phyloP scores from a whole-genome alignment of 1,139 yeast genomes.

The Tardiomyces blankii region DNA sequence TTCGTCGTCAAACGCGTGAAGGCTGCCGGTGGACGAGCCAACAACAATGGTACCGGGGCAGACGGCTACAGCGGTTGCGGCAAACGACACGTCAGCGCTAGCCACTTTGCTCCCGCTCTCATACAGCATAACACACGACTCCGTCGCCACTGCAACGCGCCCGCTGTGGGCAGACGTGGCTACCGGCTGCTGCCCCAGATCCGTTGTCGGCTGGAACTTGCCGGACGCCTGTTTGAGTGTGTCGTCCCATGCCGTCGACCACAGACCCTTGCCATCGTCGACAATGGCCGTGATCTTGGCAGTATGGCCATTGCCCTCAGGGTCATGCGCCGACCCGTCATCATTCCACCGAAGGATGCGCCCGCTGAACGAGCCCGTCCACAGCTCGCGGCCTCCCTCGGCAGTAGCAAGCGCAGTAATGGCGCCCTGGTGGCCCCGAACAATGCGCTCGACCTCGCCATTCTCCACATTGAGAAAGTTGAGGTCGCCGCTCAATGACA shows the following conservation, averaged over 20 bases:
- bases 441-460: slow-evolving; percentile 28
- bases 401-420: slow-evolving; percentile 47
- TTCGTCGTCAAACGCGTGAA: slow-evolving; percentile 6
- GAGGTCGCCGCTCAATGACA: slow-evolving; percentile 64
- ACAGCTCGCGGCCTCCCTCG: slow-evolving; percentile 21
- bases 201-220: slow-evolving; percentile 8
- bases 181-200: slow-evolving; percentile 55
- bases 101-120: slow-evolving; percentile 14
- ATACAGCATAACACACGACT: slow-evolving; percentile 32
- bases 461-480: slow-evolving; percentile 40
- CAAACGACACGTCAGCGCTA: background rate
- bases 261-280: slow-evolving; percentile 23
- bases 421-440: slow-evolving; percentile 75
- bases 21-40: slow-evolving; percentile 24
- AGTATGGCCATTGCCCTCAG: slow-evolving; percentile 31
- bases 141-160: slow-evolving; percentile 36
- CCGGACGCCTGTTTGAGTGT: slow-evolving; percentile 26
- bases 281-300: slow-evolving; percentile 44
- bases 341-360: slow-evolving; percentile 48
- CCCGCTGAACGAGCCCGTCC: slow-evolving; percentile 84
- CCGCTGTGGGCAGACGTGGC: slow-evolving; percentile 29
- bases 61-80: slow-evolving; percentile 5
- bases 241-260: slow-evolving; percentile 85
- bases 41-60: slow-evolving; percentile 21
- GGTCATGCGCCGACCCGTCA: slow-evolving; percentile 28